These are phyloP conservation scores for Cercospora janseana DNA, from an alignment of 2,329 filamentous ascomycete genomes.

Conservation along the genomic window DNA sequence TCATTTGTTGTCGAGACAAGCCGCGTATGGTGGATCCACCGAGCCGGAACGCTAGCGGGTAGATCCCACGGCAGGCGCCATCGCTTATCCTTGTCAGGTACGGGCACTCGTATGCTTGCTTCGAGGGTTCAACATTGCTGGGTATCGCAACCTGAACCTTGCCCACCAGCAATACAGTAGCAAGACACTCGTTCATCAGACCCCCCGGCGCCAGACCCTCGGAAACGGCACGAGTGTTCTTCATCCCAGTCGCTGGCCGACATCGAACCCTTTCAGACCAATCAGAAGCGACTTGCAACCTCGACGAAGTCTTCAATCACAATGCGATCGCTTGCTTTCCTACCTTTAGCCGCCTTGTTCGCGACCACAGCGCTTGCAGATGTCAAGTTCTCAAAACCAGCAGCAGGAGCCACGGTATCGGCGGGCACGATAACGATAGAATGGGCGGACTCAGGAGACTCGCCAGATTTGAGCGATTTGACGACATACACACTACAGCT, in stretches of 20 bases:
- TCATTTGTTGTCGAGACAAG: neutral
- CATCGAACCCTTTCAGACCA: neutral
- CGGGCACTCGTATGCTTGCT: neutral
- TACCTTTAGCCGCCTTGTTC: slow-evolving; percentile 36
- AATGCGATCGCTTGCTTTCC: slow-evolving; percentile 14
- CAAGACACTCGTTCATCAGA: neutral
- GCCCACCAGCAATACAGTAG: neutral
- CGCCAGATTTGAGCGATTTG: slow-evolving; percentile 52
- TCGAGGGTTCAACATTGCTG: neutral
- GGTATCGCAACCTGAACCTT: slow-evolving; percentile 1
- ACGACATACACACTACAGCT: slow-evolving; percentile 58
- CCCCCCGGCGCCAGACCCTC: neutral
- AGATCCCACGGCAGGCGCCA: slow-evolving; percentile 7
- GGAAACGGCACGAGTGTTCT: neutral
- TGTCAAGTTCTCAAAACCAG: slow-evolving; percentile 55
- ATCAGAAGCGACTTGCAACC: neutral
- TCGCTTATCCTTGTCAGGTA: slow-evolving; percentile 2
- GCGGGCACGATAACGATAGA: slow-evolving; percentile 54
- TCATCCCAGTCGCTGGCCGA: neutral
- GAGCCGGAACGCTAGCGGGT: slow-evolving; percentile 3
- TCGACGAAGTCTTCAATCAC: neutral
- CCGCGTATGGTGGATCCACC: neutral
- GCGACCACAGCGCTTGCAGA: slow-evolving; percentile 50
- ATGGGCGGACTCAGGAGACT: slow-evolving; percentile 57
- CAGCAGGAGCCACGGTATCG: slow-evolving; percentile 51